Evolutionary conservation across 2,329 filamentous ascomycete genomes (phyloP), one percentile per base, ranked within the genome.

Genomic region (Lachnellula hyalina): DNA sequence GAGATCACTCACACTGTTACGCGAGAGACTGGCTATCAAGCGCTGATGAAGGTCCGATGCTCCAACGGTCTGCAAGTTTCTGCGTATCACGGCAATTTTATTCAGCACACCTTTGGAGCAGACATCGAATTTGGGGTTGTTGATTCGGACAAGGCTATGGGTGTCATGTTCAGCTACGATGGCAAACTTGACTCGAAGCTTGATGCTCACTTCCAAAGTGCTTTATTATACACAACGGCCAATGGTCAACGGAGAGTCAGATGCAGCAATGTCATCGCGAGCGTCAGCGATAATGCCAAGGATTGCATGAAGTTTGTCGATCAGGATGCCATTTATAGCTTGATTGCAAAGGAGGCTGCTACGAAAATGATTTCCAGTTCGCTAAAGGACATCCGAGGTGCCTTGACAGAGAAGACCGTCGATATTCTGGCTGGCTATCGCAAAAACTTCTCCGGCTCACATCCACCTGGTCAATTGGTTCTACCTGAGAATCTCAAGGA

Each of bases 11-110:
- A 96, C 67, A 85, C 89, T 0, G 84, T 96, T 32, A 91, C 85
- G 2, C 82, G 94, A 59, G 92, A 96, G 71, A 96, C 93, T 47
- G 94, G 94, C 21, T 97, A 90, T 75, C 93, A 96, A 72, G 91
- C 91, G 19, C 77, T 99, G 64, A 95, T 99, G 90, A 99, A 99
- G 77, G 93, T 99, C 55, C 87, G 94, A 59, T 99, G 94, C 75
- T 96, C 92, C 17, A 99, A 96, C 65, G 94, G 94, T 17, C 78
- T 99, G 51, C 94, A 99, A 70, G 87, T 99, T 15, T 85, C 90
- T 15, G 83, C 84, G n/a, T 99, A 99, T 68, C 90, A 96, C 67
- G 94, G 94, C 63, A 96, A 96, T 73, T 99, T 97, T 69, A 82
- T 95, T 49, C 94, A 99, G 68, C 91, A 96, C 73, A 94, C 89